Percentiles rank a stretch among this genome's conserved stretches.
Conservation (phyloP, 148 eudicot species). For the Nepenthes gracilis region DNA sequence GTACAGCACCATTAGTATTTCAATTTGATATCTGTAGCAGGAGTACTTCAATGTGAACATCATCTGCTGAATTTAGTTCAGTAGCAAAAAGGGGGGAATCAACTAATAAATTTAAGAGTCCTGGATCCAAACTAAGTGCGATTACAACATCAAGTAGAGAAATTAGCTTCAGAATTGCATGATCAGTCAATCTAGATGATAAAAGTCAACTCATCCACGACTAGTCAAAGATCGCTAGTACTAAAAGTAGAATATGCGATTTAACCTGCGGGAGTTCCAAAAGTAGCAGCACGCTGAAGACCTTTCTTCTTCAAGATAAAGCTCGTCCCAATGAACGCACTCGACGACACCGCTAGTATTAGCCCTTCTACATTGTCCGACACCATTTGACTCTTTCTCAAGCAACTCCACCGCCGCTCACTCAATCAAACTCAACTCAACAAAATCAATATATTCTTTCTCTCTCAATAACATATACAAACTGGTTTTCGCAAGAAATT, state of each 20-base stretch:
- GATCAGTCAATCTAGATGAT: not conserved
- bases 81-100: too few species aligned
- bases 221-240: not conserved
- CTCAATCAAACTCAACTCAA: not conserved
- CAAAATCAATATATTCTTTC: not conserved
- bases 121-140: too few species aligned
- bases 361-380: constrained; percentile 54
- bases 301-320: constrained; percentile 90
- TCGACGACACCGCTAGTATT: constrained; percentile 61
- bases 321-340: constrained; percentile 71
- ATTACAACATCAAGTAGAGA: too few species aligned
- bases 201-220: not conserved
- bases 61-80: too few species aligned
- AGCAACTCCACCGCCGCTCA: not conserved
- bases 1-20: too few species aligned
- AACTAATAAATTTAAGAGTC: too few species aligned
- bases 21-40: too few species aligned
- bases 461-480: not conserved
- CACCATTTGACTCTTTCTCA: constrained; percentile 11
- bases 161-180: too few species aligned
- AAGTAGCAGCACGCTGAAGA: constrained; percentile 67
- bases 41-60: too few species aligned
- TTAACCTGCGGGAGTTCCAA: constrained; percentile 69
- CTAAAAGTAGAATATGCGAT: not conserved
- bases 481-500: not conserved